Evolutionary conservation across 108 stramenopile genomes (phyloP), one percentile per base, ranked within the genome.

Genomic region (Discostella pseudostelligera): DNA sequence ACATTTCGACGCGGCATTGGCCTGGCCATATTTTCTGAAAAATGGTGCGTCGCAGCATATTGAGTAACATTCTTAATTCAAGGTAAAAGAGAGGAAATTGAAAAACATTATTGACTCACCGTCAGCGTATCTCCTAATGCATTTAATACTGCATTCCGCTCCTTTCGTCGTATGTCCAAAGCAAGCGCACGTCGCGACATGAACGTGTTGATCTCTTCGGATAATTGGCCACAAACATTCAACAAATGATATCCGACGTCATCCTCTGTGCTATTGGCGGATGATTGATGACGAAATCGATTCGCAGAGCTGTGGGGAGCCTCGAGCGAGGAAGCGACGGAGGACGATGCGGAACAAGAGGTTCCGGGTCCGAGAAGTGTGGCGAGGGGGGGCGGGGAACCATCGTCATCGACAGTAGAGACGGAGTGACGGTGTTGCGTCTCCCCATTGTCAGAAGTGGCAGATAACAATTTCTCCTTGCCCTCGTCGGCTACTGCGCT

Each of bases 231-330:
- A 65, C 91, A 93, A 8, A 93, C 85, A 56, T 83, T 81, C 0
- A 93, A 66, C 24, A 93, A 75, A 53, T 89, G 91, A 59, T 86
- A 89, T 17, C 91, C 91, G 21, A 89, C 91, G 68, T 88, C 90
- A 62, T 87, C 84, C 43, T 85, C 84, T 10, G 82, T 73, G 28
- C 51, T 76, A 9, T 59, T 59, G 3, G 55, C 39, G 20, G 63
- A 59, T 19, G 78, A 50, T 37, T 80, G 69, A 54, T 80, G 77
- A 39, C 74, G 80, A 46, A 77, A 72, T 37, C 71, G 65, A 39
- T 76, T 76, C 28, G 74, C 74, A 12, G 81, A 72, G 24, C 79
- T 81, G 54, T 86, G 84, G 19, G 91, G 87, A 20, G 87, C 85
- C 49, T 93, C 91, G 10, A 93, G 82, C 53, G 88, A 89, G 21